These are phyloP conservation scores for Micractinium conductrix DNA, from an alignment of 139 green algal genomes.

Conservation along the genomic window DNA sequence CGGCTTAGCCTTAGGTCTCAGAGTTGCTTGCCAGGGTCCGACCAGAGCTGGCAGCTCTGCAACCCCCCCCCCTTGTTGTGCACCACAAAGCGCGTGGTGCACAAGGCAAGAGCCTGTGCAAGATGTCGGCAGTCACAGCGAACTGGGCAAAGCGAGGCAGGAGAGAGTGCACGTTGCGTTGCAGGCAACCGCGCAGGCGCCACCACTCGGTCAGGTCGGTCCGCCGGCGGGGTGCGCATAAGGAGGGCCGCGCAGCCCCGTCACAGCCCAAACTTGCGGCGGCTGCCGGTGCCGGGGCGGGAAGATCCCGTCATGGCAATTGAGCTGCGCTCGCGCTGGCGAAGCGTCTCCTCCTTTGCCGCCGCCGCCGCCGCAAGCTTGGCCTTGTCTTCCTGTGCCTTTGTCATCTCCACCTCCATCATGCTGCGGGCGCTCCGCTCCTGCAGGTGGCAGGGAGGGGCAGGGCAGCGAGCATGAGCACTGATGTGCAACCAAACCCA, in stretches of 20 bases:
- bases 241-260: neutral
- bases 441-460: neutral
- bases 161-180: neutral
- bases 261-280: constrained; percentile 53
- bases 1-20: no score
- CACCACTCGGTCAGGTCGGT: neutral
- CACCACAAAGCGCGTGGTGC: no score
- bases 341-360: constrained; percentile 42
- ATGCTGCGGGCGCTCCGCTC: constrained; percentile 72
- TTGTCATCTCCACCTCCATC: constrained; percentile 86
- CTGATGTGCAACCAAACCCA: neutral
- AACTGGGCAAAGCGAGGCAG: no score
- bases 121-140: no score
- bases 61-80: no score
- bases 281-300: constrained; percentile 5
- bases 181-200: neutral
- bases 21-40: no score
- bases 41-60: no score
- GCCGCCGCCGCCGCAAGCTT: constrained; percentile 36
- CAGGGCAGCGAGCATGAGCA: neutral
- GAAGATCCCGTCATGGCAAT: constrained; percentile 77
- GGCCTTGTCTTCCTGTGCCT: constrained; percentile 51
- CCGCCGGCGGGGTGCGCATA: neutral
- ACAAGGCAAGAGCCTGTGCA: neutral
- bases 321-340: constrained; percentile 57